These are phyloP conservation scores for Periconia macrospinosa DNA, from an alignment of 2,329 filamentous ascomycete species.

Conservation along the genomic window DNA sequence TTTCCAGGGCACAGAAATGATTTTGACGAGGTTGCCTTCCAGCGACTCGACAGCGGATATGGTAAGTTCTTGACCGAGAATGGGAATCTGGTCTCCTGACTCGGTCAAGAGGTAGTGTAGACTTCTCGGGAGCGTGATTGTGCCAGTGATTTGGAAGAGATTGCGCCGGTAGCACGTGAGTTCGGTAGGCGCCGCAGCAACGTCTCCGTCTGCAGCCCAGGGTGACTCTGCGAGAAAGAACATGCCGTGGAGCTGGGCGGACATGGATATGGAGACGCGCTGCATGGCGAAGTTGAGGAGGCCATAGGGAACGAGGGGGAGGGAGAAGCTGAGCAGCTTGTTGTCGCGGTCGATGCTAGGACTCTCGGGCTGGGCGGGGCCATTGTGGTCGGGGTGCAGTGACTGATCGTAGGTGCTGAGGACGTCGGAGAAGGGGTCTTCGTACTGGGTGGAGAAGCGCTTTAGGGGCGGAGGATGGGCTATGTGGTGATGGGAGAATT, in stretches of 20 bases:
- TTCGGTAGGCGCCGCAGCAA: constrained; percentile 67
- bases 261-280: constrained; percentile 66
- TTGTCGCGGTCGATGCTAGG: constrained; percentile 66
- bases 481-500: constrained; percentile 47
- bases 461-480: constrained; percentile 47
- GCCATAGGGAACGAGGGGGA: constrained; percentile 56
- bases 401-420: constrained; percentile 52
- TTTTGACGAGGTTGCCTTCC: constrained; percentile 85
- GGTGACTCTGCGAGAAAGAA: constrained; percentile 85
- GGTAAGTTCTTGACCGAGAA: constrained; percentile 79
- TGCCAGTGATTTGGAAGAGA: constrained; percentile 93
- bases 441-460: constrained; percentile 54
- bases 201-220: constrained; percentile 60
- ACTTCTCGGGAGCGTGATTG: constrained; percentile 76
- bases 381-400: constrained; percentile 49
- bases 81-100: constrained; percentile 79
- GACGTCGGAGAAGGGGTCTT: constrained; percentile 55
- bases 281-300: constrained; percentile 68
- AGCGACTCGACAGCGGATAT: constrained; percentile 95
- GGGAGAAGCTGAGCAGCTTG: constrained; percentile 56
- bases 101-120: constrained; percentile 82
- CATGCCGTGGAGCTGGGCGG: constrained; percentile 82
- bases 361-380: constrained; percentile 46
- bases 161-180: constrained; percentile 95
- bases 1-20: constrained; percentile 98